Evolutionary conservation across 2,329 filamentous ascomycete genomes (phyloP), one percentile per base, ranked within the genome.

Genomic region (Colletotrichum aenigma): DNA sequence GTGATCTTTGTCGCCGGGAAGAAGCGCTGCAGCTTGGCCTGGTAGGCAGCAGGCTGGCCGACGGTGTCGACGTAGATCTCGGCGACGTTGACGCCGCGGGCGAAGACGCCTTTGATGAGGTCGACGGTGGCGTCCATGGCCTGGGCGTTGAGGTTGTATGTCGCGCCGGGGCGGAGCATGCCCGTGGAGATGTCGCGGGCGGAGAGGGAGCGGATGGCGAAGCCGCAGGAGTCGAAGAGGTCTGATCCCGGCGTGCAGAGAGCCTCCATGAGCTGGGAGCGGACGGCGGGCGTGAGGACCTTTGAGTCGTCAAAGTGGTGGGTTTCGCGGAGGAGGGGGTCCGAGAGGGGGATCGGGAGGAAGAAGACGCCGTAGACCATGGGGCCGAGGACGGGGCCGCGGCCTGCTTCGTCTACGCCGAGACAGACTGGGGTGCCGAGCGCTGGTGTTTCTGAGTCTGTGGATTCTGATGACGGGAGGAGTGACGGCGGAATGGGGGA

Each of bases 31-130:
- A 99, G 88, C 82, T 94, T 95, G 81, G 91, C 92, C 88, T 98
- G 96, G 87, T 98, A 98, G 6, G 92, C 87, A 21, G 91, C 92
- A 3, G 96, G 96, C 71, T 90, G 94, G 38, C 96, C 96, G 81
- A 98, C 94, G 4, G 96, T 98, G 86, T 99, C 96, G 82, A 99
- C 96, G 84, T 96, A 99, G 67, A 99, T 94, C 84, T 98, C 95
- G 73, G 89, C 91, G 6, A 98, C 88, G 83, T 97, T 96, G 77
- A 98, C 94, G 43, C 95, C 95, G 24, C 89, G 89, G 10, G 91
- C 92, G 43, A 97, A 89, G 6, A 98, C 94, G 43, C 92, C 93
- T 71, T 92, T 89, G 81, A 98, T 96, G 68, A 99, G 88, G 52
- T 91, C 91, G 28, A 98, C 92, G 0, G 96, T 98, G 6, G 96